These are phyloP conservation scores for Fusarium praegraminearum DNA, from an alignment of 2,329 filamentous ascomycete genomes.

Conservation along the genomic window DNA sequence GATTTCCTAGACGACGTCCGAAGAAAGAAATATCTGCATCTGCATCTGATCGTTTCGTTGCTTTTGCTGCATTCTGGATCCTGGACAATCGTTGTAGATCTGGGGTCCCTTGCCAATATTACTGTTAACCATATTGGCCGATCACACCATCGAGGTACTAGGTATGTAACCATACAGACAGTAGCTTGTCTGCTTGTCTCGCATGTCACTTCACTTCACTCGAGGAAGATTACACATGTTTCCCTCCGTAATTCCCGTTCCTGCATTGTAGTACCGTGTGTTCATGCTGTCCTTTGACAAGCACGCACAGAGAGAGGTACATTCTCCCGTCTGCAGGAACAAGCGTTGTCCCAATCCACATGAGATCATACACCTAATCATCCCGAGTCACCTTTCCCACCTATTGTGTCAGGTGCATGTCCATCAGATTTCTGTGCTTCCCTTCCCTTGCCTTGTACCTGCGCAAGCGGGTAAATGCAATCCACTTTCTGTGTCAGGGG, in stretches of 20 bases:
- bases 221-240: conserved; percentile 23
- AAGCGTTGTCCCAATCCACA: conserved; percentile 21
- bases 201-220: conserved; percentile 10
- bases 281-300: conserved; percentile 3
- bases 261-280: conserved; percentile 24
- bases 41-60: background rate
- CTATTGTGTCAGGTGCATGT: conserved; percentile 16
- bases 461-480: conserved; percentile 26
- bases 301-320: background rate
- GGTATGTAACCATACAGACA: background rate
- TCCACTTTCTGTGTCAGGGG: conserved; percentile 23
- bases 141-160: conserved; percentile 23
- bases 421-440: conserved; percentile 18
- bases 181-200: background rate
- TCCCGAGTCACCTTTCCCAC: conserved; percentile 14
- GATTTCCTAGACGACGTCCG: background rate
- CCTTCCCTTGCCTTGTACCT: conserved; percentile 31
- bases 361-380: conserved; percentile 15
- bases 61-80: conserved; percentile 2
- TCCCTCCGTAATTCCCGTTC: conserved; percentile 31
- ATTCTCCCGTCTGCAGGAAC: conserved; percentile 9
- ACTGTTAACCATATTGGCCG: conserved; percentile 31
- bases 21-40: conserved; percentile 1
- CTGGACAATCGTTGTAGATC: conserved; percentile 34
- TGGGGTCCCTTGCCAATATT: conserved; percentile 41